Percentiles rank a stretch among this genome's conserved stretches.
Conservation (phyloP, 768 basidiomycete genomes). For the Clitopilus passeckerianus region DNA sequence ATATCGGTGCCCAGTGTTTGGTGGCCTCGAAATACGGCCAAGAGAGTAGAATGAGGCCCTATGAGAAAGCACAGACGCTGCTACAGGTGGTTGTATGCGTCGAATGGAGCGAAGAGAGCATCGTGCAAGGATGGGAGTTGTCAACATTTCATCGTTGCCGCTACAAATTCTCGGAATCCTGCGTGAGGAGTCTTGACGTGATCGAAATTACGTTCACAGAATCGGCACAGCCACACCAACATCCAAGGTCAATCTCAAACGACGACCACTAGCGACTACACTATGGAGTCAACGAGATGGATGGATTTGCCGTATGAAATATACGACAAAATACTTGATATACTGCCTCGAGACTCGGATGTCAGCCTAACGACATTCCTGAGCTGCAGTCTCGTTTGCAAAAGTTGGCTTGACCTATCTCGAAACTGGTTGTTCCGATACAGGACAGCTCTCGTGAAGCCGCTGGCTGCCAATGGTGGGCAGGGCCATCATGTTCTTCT, state of each 20-base stretch:
- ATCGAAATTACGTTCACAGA: background rate
- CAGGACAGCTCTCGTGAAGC: background rate
- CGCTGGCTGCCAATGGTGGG: background rate
- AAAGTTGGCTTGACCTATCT: background rate
- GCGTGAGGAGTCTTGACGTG: background rate
- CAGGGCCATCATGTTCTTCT: background rate
- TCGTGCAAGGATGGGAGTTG: background rate
- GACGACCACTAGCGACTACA: background rate
- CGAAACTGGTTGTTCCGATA: background rate
- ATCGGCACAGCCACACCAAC: background rate
- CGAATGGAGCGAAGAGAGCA: background rate
- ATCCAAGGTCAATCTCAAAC: background rate
- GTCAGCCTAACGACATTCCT: background rate
- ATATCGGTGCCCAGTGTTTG: background rate
- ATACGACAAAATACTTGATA: background rate
- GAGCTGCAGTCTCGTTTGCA: background rate
- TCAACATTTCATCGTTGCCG: background rate
- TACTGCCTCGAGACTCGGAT: background rate
- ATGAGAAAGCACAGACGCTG: background rate
- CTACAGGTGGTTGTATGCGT: background rate
- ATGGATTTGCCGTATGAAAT: background rate
- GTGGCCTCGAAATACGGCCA: background rate
- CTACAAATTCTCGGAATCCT: background rate
- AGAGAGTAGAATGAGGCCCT: background rate
- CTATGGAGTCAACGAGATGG: background rate